A percentile compares a stretch with the other conserved stretches of the same genome.
phyloP scores from a whole-genome alignment of 1,284 basidiomycete species.

The Cryptococcus sp. region DNA sequence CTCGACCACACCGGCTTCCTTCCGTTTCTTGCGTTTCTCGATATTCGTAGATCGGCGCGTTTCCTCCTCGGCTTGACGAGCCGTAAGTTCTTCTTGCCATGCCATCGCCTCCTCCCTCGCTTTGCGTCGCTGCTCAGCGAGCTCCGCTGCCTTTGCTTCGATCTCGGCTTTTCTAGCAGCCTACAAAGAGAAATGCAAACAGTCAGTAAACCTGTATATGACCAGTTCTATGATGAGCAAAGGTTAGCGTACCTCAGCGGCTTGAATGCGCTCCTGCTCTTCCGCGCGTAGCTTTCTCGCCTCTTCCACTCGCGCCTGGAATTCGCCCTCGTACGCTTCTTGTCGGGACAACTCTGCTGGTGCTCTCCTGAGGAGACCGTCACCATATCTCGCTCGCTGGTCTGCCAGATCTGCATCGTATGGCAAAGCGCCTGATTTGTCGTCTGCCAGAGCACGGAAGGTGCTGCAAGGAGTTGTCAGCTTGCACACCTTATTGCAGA shows the following conservation, averaged over 20 bases:
- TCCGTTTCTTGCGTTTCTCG: slow-evolving; percentile 44
- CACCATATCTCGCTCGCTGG: slow-evolving; percentile 82
- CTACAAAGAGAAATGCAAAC: slow-evolving; percentile 58
- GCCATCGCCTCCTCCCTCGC: slow-evolving; percentile 73
- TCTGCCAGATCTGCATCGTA: slow-evolving; percentile 84
- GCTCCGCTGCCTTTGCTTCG: slow-evolving; percentile 65
- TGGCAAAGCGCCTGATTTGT: slow-evolving; percentile 69
- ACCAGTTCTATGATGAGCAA: slow-evolving; percentile 34
- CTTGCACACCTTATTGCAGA: neutral
- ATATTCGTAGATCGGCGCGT: slow-evolving; percentile 39
- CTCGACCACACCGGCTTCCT: slow-evolving; percentile 42
- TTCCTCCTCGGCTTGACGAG: slow-evolving; percentile 52
- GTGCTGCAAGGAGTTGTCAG: slow-evolving; percentile 57
- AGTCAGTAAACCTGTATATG: slow-evolving; percentile 54
- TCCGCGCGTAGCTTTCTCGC: slow-evolving; percentile 59
- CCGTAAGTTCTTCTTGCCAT: slow-evolving; percentile 54
- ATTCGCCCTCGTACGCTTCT: slow-evolving; percentile 70
- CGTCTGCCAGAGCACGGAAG: slow-evolving; percentile 76
- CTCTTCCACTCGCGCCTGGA: slow-evolving; percentile 69
- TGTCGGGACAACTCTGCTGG: slow-evolving; percentile 76
- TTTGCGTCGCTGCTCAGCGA: slow-evolving; percentile 70
- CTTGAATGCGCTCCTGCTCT: slow-evolving; percentile 50
- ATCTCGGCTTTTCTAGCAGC: slow-evolving; percentile 41
- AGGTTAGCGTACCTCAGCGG: slow-evolving; percentile 38
- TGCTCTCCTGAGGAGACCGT: slow-evolving; percentile 73